Conservation (phyloP, 305 asterid genomes). For the Rubia tinctorum region DNA sequence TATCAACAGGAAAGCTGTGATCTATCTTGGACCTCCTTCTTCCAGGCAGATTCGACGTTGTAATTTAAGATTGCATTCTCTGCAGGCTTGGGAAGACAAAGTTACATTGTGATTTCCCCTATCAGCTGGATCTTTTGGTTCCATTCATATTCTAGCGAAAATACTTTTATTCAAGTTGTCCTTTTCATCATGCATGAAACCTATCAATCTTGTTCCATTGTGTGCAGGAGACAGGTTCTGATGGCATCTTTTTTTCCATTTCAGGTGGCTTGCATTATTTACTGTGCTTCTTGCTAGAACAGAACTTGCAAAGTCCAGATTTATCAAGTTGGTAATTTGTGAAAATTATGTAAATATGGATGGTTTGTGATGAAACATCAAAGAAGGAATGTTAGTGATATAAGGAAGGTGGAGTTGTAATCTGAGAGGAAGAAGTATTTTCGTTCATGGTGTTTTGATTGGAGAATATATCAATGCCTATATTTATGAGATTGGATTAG, state of each 20-base stretch:
- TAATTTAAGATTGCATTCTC: neutral
- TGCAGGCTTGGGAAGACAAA: neutral
- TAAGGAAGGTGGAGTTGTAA: too few species aligned
- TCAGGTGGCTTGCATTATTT: constrained; percentile 19
- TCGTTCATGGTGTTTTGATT: too few species aligned
- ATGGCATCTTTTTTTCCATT: constrained; percentile 29
- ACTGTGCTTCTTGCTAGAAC: constrained; percentile 24
- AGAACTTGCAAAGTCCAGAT: too few species aligned
- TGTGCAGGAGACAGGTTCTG: neutral
- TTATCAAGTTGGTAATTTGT: too few species aligned
- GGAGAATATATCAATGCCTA: too few species aligned
- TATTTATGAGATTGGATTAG: too few species aligned
- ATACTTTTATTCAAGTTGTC: neutral
- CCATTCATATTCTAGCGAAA: neutral
- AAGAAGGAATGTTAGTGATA: too few species aligned
- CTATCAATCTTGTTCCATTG: neutral
- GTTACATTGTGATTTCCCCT: neutral
- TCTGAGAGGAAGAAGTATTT: too few species aligned
- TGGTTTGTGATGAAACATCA: too few species aligned
- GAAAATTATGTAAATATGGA: too few species aligned
- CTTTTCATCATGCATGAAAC: neutral
- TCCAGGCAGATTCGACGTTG: neutral
- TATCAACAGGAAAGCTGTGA: neutral
- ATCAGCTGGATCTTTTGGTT: neutral
- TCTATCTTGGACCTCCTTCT: too few species aligned